Conservation (phyloP, 495 filamentous ascomycete genomes). For the Niebla homalea region DNA sequence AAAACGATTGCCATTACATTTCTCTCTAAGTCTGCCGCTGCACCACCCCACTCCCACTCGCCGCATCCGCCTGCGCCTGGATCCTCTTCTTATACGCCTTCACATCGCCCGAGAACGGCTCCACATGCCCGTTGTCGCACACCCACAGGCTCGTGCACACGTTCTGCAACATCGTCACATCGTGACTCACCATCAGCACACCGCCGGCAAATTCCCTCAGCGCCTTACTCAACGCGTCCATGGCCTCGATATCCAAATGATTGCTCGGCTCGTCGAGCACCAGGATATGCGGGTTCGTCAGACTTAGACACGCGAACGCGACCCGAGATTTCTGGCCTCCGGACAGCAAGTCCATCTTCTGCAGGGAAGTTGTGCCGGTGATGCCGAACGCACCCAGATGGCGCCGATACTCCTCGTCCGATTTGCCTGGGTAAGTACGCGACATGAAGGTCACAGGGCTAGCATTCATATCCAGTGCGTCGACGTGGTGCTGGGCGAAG, state of each 20-base stretch:
- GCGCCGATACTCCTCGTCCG: slow-evolving; percentile 92
- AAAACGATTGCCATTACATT: no score
- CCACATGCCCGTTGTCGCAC: slow-evolving; percentile 88
- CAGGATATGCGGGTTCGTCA: slow-evolving; percentile 90
- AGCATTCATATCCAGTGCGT: slow-evolving; percentile 79
- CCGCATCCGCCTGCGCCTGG: slow-evolving; percentile 62
- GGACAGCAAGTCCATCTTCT: slow-evolving; percentile 88
- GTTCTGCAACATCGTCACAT: slow-evolving; percentile 95
- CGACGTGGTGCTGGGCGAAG: slow-evolving; percentile 98
- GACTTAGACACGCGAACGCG: slow-evolving; percentile 84
- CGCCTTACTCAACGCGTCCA: slow-evolving; percentile 85
- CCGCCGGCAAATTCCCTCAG: slow-evolving; percentile 81
- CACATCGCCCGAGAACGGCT: slow-evolving; percentile 90
- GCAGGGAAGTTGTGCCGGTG: slow-evolving; percentile 90
- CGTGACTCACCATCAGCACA: slow-evolving; percentile 97
- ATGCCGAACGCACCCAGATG: slow-evolving; percentile 97
- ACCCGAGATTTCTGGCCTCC: slow-evolving; percentile 98
- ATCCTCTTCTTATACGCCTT: slow-evolving; percentile 98
- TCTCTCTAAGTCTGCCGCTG: background rate
- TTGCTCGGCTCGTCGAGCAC: slow-evolving; percentile 98
- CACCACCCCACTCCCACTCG: slow-evolving; percentile 1
- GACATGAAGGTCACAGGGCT: slow-evolving; percentile 93
- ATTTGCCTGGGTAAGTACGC: slow-evolving; percentile 75
- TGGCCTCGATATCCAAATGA: slow-evolving; percentile 97
- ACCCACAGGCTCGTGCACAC: slow-evolving; percentile 95